These are phyloP conservation scores for Cercospora berteroae DNA, from an alignment of 2,329 filamentous ascomycete species.

Conservation along the genomic window DNA sequence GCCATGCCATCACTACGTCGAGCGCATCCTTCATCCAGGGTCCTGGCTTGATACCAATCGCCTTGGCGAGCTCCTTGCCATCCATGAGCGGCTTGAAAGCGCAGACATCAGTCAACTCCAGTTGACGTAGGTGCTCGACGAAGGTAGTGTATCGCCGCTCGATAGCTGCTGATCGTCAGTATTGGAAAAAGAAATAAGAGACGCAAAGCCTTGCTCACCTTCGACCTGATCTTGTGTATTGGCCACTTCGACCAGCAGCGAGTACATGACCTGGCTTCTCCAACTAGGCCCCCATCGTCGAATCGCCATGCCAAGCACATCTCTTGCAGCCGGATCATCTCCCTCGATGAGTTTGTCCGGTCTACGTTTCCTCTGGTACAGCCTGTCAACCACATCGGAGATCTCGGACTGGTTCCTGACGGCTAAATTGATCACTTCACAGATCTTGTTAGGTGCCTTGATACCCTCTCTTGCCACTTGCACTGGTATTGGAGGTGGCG, in stretches of 20 bases:
- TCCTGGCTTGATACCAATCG: slow-evolving; percentile 66
- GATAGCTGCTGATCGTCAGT: slow-evolving; percentile 39
- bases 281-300: slow-evolving; percentile 70
- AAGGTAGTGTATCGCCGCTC: slow-evolving; percentile 55
- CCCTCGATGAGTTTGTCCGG: slow-evolving; percentile 47
- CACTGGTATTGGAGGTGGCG: slow-evolving; percentile 58
- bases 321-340: slow-evolving; percentile 51
- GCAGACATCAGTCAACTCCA: slow-evolving; percentile 53
- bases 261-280: slow-evolving; percentile 68
- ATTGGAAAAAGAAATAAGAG: slow-evolving; percentile 5
- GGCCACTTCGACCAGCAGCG: slow-evolving; percentile 63
- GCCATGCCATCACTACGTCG: slow-evolving; percentile 81
- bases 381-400: slow-evolving; percentile 55
- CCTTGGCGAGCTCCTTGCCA: slow-evolving; percentile 68
- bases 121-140: slow-evolving; percentile 50
- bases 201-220: slow-evolving; percentile 40
- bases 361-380: slow-evolving; percentile 50
- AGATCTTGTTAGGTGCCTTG: slow-evolving; percentile 73
- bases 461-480: slow-evolving; percentile 73
- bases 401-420: slow-evolving; percentile 64
- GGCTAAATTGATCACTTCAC: slow-evolving; percentile 64
- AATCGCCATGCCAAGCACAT: slow-evolving; percentile 71
- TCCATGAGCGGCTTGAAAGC: slow-evolving; percentile 59
- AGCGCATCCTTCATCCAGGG: slow-evolving; percentile 82
- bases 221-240: slow-evolving; percentile 41